A percentile compares a stretch with the other conserved stretches of the same genome.
phyloP scores from a whole-genome alignment of 2,329 filamentous ascomycete genomes.

The Microsporum ferrugineum region DNA sequence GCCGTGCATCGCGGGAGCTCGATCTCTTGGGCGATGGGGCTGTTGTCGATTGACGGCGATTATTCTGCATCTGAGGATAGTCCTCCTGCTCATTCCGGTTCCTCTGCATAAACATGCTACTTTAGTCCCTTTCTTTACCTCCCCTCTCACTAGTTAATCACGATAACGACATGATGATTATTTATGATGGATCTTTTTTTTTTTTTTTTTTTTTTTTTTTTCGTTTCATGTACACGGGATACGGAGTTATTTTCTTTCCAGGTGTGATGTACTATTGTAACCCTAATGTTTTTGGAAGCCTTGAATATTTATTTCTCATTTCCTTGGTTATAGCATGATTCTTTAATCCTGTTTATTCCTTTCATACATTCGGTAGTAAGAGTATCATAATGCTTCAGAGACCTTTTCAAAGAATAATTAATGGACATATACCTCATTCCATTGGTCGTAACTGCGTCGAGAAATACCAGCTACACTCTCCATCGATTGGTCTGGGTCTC shows the following conservation, averaged over 20 bases:
- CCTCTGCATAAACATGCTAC: neutral
- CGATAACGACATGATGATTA: neutral
- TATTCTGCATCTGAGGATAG: conserved; percentile 13
- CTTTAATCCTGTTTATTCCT: neutral
- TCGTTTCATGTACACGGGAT: too few species aligned
- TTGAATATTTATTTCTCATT: neutral
- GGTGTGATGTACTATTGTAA: too few species aligned
- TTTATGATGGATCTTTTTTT: neutral
- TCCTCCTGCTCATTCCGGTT: too few species aligned
- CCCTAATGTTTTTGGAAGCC: neutral
- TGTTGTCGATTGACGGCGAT: conserved; percentile 68
- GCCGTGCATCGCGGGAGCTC: conserved; percentile 52
- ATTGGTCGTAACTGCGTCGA: neutral
- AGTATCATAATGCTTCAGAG: neutral
- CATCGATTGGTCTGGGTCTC: neutral
- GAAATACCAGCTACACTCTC: neutral
- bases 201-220: too few species aligned
- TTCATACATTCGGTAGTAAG: neutral
- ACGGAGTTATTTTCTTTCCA: too few species aligned
- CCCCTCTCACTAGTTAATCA: neutral
- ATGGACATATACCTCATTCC: neutral
- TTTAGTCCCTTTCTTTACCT: neutral
- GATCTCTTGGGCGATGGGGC: conserved; percentile 64
- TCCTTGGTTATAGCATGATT: too few species aligned
- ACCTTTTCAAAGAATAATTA: neutral